Evolutionary conservation across 306 rosid species (phyloP).

Genomic region (Castanospermum australe): DNA sequence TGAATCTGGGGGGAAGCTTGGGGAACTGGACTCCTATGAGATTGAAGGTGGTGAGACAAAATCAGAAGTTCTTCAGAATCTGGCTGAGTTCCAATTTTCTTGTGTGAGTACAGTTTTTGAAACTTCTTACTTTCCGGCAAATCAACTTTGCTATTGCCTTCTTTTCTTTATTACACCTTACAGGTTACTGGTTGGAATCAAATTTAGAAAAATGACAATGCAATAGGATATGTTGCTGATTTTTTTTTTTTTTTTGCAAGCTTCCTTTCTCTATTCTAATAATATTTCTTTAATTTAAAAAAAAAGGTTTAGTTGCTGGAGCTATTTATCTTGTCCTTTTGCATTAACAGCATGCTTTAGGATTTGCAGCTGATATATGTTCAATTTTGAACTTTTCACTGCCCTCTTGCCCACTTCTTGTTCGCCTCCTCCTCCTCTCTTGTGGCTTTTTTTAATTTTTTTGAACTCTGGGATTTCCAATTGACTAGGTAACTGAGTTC

Average conservation of each 20-base stretch:
- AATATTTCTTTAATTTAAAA: no score
- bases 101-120: slow-evolving; percentile 62
- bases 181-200: background rate
- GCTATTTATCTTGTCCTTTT: no score
- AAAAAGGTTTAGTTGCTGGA: no score
- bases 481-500: background rate
- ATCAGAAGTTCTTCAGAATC: slow-evolving; percentile 89
- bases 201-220: background rate
- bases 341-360: background rate
- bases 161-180: background rate
- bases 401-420: background rate
- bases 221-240: background rate
- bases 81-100: slow-evolving; percentile 94
- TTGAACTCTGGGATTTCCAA: background rate
- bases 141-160: background rate
- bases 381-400: background rate
- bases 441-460: background rate
- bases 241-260: background rate
- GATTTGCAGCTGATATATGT: background rate
- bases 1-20: slow-evolving; percentile 85
- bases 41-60: slow-evolving; percentile 97
- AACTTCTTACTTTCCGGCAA: background rate
- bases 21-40: slow-evolving; percentile 88
- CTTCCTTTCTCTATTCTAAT: no score
- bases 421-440: background rate